Base-by-base conservation (phyloP, 179 eudicot genomes). In the Camellia oleifera region DNA sequence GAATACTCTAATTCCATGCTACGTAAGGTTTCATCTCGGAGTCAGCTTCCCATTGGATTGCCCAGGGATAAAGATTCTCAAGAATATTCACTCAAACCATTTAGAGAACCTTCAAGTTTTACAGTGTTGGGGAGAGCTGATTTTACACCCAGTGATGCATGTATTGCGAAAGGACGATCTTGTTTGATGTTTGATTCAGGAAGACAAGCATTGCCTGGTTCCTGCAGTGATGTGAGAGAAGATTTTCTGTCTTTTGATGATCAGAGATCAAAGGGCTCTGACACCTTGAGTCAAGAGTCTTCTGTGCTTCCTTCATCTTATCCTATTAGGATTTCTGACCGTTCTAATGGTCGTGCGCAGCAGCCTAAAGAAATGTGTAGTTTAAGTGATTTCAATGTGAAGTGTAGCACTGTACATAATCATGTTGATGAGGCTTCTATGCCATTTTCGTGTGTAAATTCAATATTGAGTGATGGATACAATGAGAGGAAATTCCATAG, bases 361-460 rank as follows among this genome's bases (percentile, higher is more conserved):
- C 66, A 81, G 20, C 81, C 73, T 56, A 71, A 48, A 50, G 85
- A 81, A 77, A 17, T 60, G 32, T 77, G 46, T 68, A 75, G 53
- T 82, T 26, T 54, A 32, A 76, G 80, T 74, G 79, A 72, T 70
- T 76, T 68, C 64, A 64, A 65, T 65, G 63, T 50, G 74, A 87
- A 74, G 14, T 61, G 4, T 56, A 78, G 67, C 72, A 65, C 77
- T 58, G 78, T 84, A 68, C 76, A 84, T 79, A 81, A 56, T 78
- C 76, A 46, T 56, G 81, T 65, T 69, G 85, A 87, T 75, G 87
- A 78, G 74, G 87, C 87, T 76, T 81, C 88, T 60, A 60, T 73
- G 62, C 83, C 82, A 50, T 44, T 64, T 56, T 76, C 81, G 60
- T 64, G 68, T 81, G 75, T 74, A 75, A 83, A 82, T 85, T 74